Percentiles rank a stretch among this genome's conserved stretches.
Evolutionary conservation across 2,329 filamentous ascomycete species (phyloP).

Genomic region (Penicillium sp.): DNA sequence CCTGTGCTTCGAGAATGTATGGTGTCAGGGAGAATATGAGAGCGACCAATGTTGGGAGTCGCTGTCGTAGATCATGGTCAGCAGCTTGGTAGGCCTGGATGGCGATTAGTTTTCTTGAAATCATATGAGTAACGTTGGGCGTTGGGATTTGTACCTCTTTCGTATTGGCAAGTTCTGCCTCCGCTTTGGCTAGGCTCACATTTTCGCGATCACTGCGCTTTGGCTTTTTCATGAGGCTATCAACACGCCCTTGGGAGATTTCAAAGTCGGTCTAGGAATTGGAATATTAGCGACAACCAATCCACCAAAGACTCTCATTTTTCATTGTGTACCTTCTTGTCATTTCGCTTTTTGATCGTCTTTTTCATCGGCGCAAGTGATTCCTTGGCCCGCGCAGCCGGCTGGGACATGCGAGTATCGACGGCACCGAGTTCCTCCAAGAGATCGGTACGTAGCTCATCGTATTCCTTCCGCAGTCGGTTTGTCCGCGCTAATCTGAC

Average conservation of each 20-base stretch:
- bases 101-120: not conserved
- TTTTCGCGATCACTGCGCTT: constrained; percentile 67
- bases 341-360: constrained; percentile 75
- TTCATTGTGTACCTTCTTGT: constrained; percentile 51
- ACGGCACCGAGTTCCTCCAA: constrained; percentile 62
- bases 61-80: constrained; percentile 63
- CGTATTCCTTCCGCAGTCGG: constrained; percentile 57
- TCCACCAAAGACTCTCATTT: not conserved
- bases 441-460: constrained; percentile 63
- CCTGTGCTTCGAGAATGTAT: constrained; percentile 59
- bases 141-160: constrained; percentile 47
- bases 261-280: constrained; percentile 61
- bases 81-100: constrained; percentile 61
- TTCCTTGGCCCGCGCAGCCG: constrained; percentile 60
- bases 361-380: constrained; percentile 65
- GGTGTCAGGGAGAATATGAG: constrained; percentile 67
- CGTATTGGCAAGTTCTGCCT: constrained; percentile 58
- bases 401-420: constrained; percentile 59
- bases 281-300: not conserved
- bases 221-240: constrained; percentile 60
- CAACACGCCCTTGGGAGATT: constrained; percentile 60
- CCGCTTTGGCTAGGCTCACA: constrained; percentile 58
- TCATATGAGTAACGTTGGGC: not conserved
- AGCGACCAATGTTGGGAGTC: constrained; percentile 61
- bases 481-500: constrained; percentile 56